Base-by-base conservation (phyloP, 148 eudicot species). In the Camellia granthamiana region DNA sequence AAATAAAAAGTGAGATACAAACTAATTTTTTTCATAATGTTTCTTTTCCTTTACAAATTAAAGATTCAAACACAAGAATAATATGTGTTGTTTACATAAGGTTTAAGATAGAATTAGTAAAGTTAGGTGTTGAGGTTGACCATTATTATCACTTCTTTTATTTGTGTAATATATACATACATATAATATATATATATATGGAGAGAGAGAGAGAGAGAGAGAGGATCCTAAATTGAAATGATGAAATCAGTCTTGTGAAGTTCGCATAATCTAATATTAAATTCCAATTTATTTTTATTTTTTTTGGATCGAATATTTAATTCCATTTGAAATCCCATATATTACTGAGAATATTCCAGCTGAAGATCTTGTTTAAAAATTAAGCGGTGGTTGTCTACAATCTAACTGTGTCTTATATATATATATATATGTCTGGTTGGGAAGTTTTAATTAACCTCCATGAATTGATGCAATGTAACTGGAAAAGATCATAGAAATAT, bases 321-420 rank as follows among this genome's bases (percentile, higher is more conserved):
- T 30, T 21, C 1, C 58, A 62, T 76, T 41, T 76, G 68, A 19
- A 76, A 76, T 61, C 78, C 68, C 16, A 47, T 1, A 41, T 60
- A 62, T 44, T n/a, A 47, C 18, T 62, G 55, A 46, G 58, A 61
- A 54, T 4, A 30, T 4, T 14, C 46, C 4, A 1, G 64, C 18
- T 13, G 71, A 4, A 43, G 49, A 69, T 75, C 51, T 41, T 76
- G 56, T 76, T 76, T 62, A 47, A 47, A 70, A 6, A 30, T 30
- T 49, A 77, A 14, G 71, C 12, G 55, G 71, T 64, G 56, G 71
- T 49, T 47, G 46, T 63, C 43, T 7, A 63, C 13, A 77, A 77
- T 64, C 77, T 6, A 74, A 30, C 14, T 1, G 12, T 55, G 77
- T 41, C 64, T 56, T 10, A 30, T 38, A 21, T n/a, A 16, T 46